Conservation (phyloP, 2,329 filamentous ascomycete genomes). For the Hypoxylon sp. region DNA sequence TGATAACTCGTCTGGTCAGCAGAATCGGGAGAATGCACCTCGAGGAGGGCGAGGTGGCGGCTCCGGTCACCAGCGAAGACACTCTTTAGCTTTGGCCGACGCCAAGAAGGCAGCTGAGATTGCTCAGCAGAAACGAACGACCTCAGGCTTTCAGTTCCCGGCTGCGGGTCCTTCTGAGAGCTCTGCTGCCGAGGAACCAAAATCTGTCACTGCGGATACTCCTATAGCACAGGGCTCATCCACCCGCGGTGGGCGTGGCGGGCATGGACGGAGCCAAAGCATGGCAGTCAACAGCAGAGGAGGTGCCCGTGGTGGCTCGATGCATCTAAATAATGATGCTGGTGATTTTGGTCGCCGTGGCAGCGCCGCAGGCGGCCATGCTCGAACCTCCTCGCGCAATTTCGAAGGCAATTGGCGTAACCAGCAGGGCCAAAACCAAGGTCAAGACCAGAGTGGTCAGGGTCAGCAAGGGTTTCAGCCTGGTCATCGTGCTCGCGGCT, state of each 20-base stretch:
- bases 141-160: conserved; percentile 95
- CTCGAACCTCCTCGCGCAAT: conserved; percentile 87
- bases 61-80: conserved; percentile 86
- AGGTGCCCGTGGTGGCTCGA: conserved; percentile 74
- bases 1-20: conserved; percentile 74
- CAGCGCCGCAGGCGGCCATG: conserved; percentile 78
- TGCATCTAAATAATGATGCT: conserved; percentile 67
- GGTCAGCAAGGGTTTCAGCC: conserved; percentile 87
- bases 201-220: conserved; percentile 63
- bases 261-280: conserved; percentile 87
- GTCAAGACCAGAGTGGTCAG: conserved; percentile 70
- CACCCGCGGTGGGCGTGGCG: conserved; percentile 68
- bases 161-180: conserved; percentile 77
- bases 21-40: conserved; percentile 76
- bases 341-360: conserved; percentile 83
- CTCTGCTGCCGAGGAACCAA: conserved; percentile 70
- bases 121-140: conserved; percentile 95
- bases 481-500: conserved; percentile 87
- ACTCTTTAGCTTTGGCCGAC: conserved; percentile 94
- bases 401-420: conserved; percentile 99
- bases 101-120: conserved; percentile 98
- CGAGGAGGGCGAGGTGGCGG: conserved; percentile 82
- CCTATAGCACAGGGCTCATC: conserved; percentile 61
- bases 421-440: conserved; percentile 73
- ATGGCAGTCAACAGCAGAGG: conserved; percentile 85